Evolutionary conservation across 371 early-diverging fungal species (phyloP), one percentile per base, ranked within the genome.

Genomic region (Lichtheimia ornata): DNA sequence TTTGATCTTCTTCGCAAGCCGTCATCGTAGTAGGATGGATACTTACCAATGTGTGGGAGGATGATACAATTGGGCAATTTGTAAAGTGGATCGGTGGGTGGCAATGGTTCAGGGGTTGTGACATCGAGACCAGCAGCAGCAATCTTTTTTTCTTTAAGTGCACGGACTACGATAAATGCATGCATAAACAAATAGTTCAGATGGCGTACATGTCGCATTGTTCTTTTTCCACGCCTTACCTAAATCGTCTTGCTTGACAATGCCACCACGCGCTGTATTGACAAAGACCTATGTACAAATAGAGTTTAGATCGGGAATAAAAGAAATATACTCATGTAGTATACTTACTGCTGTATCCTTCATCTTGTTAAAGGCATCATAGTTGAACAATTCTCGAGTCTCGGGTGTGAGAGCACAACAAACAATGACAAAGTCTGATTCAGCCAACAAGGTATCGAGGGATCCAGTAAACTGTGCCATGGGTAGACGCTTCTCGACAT

Each of bases 71-170:
- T 87, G 13, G 82, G 76, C 40, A 88, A 84, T 17, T 70, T 53
- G 12, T 86, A 76, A 17, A 95, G 69, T 56, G 80, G 75, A 69
- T 90, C 82, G 28, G 81, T 73, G 2, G 71, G 53, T 3, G 86
- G 83, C 59, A 95, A 64, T 6, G 96, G 96, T 64, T 95, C 96
- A 0, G 95, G 95, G 18, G 87, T 87, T 0, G 94, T 93, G 9
- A 95, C 95, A 72, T 95, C 95, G 53, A 95, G 67, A 27, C 92
- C 96, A 5, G 85, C 92, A 22, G 85, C 86, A 13, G 83, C 91
- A 47, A 92, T 70, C 49, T 70, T 61, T 0, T 81, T 78, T n/a
- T 83, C 79, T 15, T 84, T 71, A 50, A 96, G 69, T 5, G 94
- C 94, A 4, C 72, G 77, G 27, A 85, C 78, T 79, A 40, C 2